Base-by-base conservation (phyloP, 495 filamentous ascomycete genomes). In the Patellaria atrata region DNA sequence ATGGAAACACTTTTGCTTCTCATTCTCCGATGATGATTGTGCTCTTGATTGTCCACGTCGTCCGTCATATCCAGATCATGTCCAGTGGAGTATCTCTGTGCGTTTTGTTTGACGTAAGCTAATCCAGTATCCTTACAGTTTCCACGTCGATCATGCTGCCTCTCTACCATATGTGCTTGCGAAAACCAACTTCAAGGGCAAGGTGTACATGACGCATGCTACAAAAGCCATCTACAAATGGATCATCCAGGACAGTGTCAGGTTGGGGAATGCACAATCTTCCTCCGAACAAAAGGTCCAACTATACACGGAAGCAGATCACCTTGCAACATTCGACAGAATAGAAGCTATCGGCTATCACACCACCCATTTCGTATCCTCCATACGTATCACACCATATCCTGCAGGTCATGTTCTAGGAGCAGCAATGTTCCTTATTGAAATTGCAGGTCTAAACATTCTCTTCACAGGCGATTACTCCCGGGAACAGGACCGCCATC, bases 161-260 rank as follows among this genome's bases (percentile, higher is more conserved):
- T 89, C 87, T 12, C 67, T 97, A 17, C 89, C 89, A 22, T 97
- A 94, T 57, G 89, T 97, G 37, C 71, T 97, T 52, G 78, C 87
- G 39, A 96, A 97, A 59, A 94, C 89, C 29, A 93, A 91, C 52
- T 97, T 97, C 68, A 77, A 79, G 43, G 89, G 89, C 35, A 74
- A 86, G 18, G 85, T 94, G 38, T 94, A 94, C 62, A 97, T 94
- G 87, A 97, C 89, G 17, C 89, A 96, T 61, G 81, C 89, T 4
- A 97, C 89, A 16, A 94, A 94, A 58, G 89, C 89, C 40, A 97
- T 97, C 58, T 97, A 97, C 68, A 96, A 94, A 64, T 94, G 87
- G 85, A 68, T 97, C 22, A 93, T 96, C 33, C 84, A 93, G 55
- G 89, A 97, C 59, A 85, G 80, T 52, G 79, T 97, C 18, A 76